Evolutionary conservation across 345 rosid genomes (phyloP).

Genomic region (Ricinus communis): DNA sequence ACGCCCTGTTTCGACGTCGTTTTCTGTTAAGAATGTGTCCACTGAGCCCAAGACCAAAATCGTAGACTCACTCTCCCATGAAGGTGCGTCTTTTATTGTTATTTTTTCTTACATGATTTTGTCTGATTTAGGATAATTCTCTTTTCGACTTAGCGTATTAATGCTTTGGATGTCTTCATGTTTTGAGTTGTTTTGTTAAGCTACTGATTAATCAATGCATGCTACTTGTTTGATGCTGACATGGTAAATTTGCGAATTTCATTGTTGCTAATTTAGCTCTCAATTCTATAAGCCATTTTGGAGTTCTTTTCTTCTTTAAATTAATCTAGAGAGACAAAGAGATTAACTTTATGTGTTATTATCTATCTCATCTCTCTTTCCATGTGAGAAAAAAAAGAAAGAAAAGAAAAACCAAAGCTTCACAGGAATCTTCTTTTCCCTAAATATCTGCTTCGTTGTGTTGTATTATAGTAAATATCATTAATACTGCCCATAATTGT

Average conservation of each 20-base stretch:
- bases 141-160: too few relatives aligned
- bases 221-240: constrained; percentile 1
- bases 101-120: background rate
- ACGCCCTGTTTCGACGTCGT: constrained; percentile 10
- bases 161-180: too few relatives aligned
- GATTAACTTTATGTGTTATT: too few relatives aligned
- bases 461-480: background rate
- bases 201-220: too few relatives aligned
- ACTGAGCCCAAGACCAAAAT: constrained; percentile 18
- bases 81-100: background rate
- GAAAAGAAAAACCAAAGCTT: too few relatives aligned
- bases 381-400: background rate
- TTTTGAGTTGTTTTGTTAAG: too few relatives aligned
- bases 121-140: too few relatives aligned
- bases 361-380: background rate
- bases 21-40: constrained; percentile 24
- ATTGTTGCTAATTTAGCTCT: too few relatives aligned
- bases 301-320: background rate
- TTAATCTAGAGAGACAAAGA: background rate
- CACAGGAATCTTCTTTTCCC: too few relatives aligned
- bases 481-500: background rate
- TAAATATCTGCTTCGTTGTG: background rate
- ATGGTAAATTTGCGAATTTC: background rate
- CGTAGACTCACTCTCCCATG: constrained; percentile 2
- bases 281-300: too few relatives aligned